Conservation (phyloP, 257 asterid species). For the Vinca minor region DNA sequence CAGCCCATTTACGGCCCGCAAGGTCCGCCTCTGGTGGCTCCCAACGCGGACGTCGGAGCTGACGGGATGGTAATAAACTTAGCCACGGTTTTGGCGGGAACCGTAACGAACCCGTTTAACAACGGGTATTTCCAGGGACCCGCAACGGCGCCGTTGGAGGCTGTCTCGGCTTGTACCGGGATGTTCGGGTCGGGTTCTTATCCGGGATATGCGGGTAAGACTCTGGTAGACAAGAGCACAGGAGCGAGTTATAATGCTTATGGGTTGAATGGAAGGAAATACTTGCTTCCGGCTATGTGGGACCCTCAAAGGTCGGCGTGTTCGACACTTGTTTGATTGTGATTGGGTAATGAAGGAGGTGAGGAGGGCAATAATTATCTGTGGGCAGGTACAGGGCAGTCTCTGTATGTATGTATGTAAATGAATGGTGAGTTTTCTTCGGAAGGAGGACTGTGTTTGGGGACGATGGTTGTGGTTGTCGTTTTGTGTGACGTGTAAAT, state of each 20-base stretch:
- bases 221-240: slow-evolving; percentile 37
- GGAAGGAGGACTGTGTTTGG: too few relatives aligned
- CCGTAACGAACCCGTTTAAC: slow-evolving; percentile 64
- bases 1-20: slow-evolving; percentile 86
- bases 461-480: slow-evolving; percentile 20
- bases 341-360: too few relatives aligned
- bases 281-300: slow-evolving; percentile 85
- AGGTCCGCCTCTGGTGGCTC: slow-evolving; percentile 51
- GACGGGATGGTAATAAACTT: slow-evolving; percentile 69
- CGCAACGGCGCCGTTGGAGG: slow-evolving; percentile 65
- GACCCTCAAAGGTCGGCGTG: slow-evolving; percentile 63
- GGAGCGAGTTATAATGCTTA: slow-evolving; percentile 72
- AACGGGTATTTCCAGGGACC: slow-evolving; percentile 74
- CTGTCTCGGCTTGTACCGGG: slow-evolving; percentile 69
- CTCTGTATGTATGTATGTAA: too few relatives aligned
- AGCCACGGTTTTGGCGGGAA: slow-evolving; percentile 68
- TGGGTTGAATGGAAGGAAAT: slow-evolving; percentile 59
- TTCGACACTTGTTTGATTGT: slow-evolving; percentile 55
- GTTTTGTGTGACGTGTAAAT: slow-evolving; percentile 37
- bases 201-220: slow-evolving; percentile 57
- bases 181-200: slow-evolving; percentile 67
- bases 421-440: slow-evolving; percentile 16
- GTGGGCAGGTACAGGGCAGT: slow-evolving; percentile 15
- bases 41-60: slow-evolving; percentile 66
- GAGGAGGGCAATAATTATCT: neutral